Conservation (phyloP, 352 stramenopile genomes). For the Pythium folliculosum region DNA sequence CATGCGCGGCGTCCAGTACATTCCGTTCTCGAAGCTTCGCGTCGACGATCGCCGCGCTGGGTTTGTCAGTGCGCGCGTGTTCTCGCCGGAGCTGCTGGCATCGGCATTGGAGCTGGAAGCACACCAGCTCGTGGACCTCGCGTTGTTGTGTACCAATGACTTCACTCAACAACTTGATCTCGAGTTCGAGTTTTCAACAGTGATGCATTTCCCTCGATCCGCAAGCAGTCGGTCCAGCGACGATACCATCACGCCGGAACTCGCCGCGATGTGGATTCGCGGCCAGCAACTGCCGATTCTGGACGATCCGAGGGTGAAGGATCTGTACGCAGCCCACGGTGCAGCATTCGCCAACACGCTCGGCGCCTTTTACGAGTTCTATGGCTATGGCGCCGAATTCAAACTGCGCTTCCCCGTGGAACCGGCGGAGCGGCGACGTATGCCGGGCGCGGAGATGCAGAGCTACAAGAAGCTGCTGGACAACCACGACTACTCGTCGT, state of each 20-base stretch:
- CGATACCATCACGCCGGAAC: constrained; percentile 43
- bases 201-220: constrained; percentile 56
- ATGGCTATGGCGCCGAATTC: constrained; percentile 54
- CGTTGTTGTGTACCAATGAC: constrained; percentile 88
- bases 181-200: constrained; percentile 55
- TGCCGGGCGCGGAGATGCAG: constrained; percentile 46
- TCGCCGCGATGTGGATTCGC: constrained; percentile 58
- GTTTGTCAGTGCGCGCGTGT: constrained; percentile 69
- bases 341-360: constrained; percentile 52
- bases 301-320: constrained; percentile 44
- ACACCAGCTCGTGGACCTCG: constrained; percentile 82
- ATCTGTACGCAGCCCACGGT: constrained; percentile 22
- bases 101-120: constrained; percentile 55
- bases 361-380: constrained; percentile 81
- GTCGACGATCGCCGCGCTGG: constrained; percentile 32
- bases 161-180: constrained; percentile 70
- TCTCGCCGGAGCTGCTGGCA: constrained; percentile 64
- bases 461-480: constrained; percentile 65
- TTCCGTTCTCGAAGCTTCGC: constrained; percentile 59
- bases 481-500: constrained; percentile 48
- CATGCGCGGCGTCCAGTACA: constrained; percentile 82
- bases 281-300: constrained; percentile 50
- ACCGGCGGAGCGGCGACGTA: constrained; percentile 17
- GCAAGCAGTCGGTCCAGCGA: constrained; percentile 34
- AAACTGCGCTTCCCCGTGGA: constrained; percentile 47